Evolutionary conservation across 768 basidiomycete species (phyloP).

Genomic region (Leucosporidium yakuticum): DNA sequence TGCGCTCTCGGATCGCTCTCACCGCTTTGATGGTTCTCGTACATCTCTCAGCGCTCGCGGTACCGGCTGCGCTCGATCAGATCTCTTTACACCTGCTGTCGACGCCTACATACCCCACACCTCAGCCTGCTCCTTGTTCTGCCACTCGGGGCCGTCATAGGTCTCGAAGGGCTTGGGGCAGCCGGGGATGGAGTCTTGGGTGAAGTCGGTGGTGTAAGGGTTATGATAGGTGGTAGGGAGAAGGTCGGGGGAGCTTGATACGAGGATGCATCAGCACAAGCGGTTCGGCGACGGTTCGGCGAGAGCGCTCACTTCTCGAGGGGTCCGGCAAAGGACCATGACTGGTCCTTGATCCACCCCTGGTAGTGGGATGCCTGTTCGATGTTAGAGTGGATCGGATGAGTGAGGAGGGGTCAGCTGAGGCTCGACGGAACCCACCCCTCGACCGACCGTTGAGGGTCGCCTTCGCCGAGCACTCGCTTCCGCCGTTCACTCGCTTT

Average conservation of each 20-base stretch:
- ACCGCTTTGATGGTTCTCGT: too few species aligned
- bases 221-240: neutral
- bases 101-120: neutral
- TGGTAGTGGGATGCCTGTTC: neutral
- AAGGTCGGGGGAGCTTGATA: neutral
- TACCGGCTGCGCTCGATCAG: too few species aligned
- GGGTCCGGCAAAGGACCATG: neutral
- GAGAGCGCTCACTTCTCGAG: neutral
- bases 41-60: too few species aligned
- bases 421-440: too few species aligned
- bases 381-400: neutral
- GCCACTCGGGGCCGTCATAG: neutral
- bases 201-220: neutral
- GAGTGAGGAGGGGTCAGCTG: too few species aligned
- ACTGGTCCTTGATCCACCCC: neutral
- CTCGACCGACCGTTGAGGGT: too few species aligned
- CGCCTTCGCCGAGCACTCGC: too few species aligned
- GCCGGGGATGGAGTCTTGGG: neutral
- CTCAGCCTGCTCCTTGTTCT: neutral
- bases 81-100: too few species aligned
- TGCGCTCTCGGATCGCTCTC: too few species aligned
- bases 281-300: neutral
- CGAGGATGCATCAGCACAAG: neutral
- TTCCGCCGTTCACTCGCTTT: too few species aligned
- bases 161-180: slow-evolving; percentile 2